phyloP scores from a whole-genome alignment of 2,329 filamentous ascomycete genomes.

The Waltergamsia citrina region DNA sequence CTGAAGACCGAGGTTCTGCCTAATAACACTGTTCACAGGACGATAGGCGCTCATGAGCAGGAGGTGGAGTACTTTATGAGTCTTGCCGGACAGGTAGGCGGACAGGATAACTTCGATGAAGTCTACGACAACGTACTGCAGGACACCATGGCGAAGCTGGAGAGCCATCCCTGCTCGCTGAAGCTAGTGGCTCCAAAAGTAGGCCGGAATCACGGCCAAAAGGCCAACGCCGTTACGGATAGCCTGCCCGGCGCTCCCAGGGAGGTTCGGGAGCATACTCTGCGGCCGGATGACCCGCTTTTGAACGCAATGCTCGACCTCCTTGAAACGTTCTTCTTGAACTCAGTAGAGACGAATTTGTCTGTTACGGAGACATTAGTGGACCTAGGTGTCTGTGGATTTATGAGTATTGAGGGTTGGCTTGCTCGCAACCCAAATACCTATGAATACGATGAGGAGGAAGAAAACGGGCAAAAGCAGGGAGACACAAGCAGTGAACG shows the following conservation, averaged over 20 bases:
- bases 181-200: constrained; percentile 55
- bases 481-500: constrained; percentile 3
- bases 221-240: constrained; percentile 43
- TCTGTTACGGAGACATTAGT: constrained; percentile 77
- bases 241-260: constrained; percentile 51
- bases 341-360: constrained; percentile 85
- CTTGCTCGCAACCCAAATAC: constrained; percentile 62
- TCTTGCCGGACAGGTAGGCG: constrained; percentile 59
- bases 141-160: constrained; percentile 59
- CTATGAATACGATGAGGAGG: constrained; percentile 32
- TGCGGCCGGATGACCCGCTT: constrained; percentile 53
- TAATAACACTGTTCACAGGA: constrained; percentile 47
- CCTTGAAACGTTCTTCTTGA: constrained; percentile 74
- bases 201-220: constrained; percentile 45
- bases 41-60: constrained; percentile 63
- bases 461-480: constrained; percentile 6
- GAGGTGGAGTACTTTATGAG: constrained; percentile 65
- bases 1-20: constrained; percentile 56
- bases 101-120: constrained; percentile 60
- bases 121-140: constrained; percentile 63
- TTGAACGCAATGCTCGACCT: constrained; percentile 60
- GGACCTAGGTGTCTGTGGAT: constrained; percentile 74
- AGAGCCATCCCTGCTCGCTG: constrained; percentile 65
- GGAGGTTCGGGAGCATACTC: constrained; percentile 50
- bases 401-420: constrained; percentile 86